Conservation (phyloP, 768 basidiomycete genomes). For the Lactarius indigo region DNA sequence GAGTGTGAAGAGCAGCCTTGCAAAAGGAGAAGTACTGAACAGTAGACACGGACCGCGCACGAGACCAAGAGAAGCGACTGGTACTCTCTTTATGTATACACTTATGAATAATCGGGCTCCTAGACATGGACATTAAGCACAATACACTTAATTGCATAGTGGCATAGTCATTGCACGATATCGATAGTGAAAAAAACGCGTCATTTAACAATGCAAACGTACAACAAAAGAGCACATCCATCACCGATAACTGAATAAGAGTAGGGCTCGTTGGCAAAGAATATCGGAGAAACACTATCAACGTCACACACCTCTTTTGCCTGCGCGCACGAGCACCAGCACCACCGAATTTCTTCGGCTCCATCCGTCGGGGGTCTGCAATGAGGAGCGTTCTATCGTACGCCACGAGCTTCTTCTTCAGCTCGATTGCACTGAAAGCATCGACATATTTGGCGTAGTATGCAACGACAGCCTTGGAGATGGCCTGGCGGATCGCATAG, state of each 20-base stretch:
- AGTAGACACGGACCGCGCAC: not conserved
- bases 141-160: slow-evolving; percentile 23
- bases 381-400: slow-evolving; percentile 92
- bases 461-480: slow-evolving; percentile 95
- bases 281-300: not conserved
- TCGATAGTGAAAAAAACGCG: slow-evolving; percentile 35
- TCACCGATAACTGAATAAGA: slow-evolving; percentile 71
- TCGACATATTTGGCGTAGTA: slow-evolving; percentile 99
- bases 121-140: not conserved
- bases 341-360: slow-evolving; percentile 99
- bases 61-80: not conserved
- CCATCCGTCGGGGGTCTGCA: slow-evolving; percentile 94
- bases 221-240: slow-evolving; percentile 36
- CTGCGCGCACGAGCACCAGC: slow-evolving; percentile 96
- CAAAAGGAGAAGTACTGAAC: slow-evolving; percentile 7
- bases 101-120: slow-evolving; percentile 8
- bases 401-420: slow-evolving; percentile 96
- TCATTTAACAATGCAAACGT: slow-evolving; percentile 45
- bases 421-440: slow-evolving; percentile 92
- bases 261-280: not conserved
- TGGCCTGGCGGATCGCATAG: slow-evolving; percentile 98
- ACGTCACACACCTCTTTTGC: slow-evolving; percentile 78
- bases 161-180: slow-evolving; percentile 35
- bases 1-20: slow-evolving; percentile 5
- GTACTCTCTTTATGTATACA: slow-evolving; percentile 1